Base-by-base conservation (phyloP, 805 yeast species). In the Suhomyces vadensis region DNA sequence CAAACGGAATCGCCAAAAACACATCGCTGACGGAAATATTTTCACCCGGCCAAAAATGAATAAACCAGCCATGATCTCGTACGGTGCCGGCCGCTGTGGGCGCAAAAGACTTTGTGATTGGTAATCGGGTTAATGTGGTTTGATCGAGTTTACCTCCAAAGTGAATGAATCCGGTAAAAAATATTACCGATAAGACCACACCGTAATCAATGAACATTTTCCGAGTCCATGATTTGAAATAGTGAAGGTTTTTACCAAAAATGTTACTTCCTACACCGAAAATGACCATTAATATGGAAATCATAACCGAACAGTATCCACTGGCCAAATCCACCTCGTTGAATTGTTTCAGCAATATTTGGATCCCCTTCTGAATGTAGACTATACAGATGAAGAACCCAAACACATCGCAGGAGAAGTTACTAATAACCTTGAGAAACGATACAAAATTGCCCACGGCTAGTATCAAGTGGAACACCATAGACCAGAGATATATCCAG, bases 401-500 rank as follows among this genome's bases (percentile, higher is more conserved):
- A 73, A 92, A 92, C 4, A 88, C 88, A 51, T 92, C 96, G 63
- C 97, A 91, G 2, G 95, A 87, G 59, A 81, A 92, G 41, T 81
- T 71, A 2, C 96, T 85, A 21, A 91, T 87, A 53, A 78, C 82
- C 50, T 79, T 78, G 66, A 89, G 70, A 39, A 78, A 80, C 42
- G 80, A 73, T 23, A 87, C 86, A 49, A 79, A 68, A 61, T 92
- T 92, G 41, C 77, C 65, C 2, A 85, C 48, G 0, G 97, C 91
- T 29, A 92, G 71, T 1, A 82, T 46, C 20, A 87, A 68, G 65
- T 94, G 98, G 67, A 87, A 75, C 9, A 82, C 74, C 87, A 85
- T 84, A 3, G 88, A 77, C 99, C 99, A 92, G 5, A 94, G 71
- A 56, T 90, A 87, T 24, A 92, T 72, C 98, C 98, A 94, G 60